Base-by-base conservation (phyloP, 805 yeast genomes). In the Torulaspora franciscae region DNA sequence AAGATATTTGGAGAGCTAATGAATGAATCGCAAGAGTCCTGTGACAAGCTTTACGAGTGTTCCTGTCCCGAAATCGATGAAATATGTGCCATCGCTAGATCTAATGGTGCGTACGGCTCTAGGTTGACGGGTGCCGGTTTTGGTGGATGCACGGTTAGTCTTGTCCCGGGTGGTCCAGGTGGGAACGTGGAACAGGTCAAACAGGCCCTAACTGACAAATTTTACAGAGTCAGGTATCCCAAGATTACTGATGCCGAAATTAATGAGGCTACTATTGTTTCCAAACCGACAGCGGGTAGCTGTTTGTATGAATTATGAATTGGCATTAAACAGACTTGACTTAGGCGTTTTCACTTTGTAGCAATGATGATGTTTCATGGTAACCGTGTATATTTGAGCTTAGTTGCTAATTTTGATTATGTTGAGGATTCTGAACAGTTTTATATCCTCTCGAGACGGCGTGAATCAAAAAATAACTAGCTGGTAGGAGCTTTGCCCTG, bases 121-220 rank as follows among this genome's bases (percentile, higher is more conserved):
- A 70, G 90, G 43, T 72, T 80, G n/a, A 82, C 89, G 7, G 90
- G 89, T 23, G 89, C 90, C 14, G 90, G 90, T 3, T 83, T 80
- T 74, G 89, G 89, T 27, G 89, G 89, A 5, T 77, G 81, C 25
- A 71, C 83, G 0, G 83, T 83, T n/a, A 85, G 81, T 57, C 63
- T 83, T 45, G 76, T 82, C 8, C 55, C 63, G 4, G 54, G 52
- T 11, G 22, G 23, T 30, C 17, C 19, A 14, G 33, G 19, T 13
- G 45, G 47, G 4, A 50, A 54, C 23, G 58, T 59, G 9, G 56
- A 49, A 26, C 65, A 74, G 3, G 65, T 67, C 4, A 70, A 70
- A 47, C 71, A 68, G 47, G 79, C 82, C 0, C 66, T 82, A 41
- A 66, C 58, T 19, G 65, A 69, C n/a, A 62, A 77, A 41, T 82